Percentiles rank a stretch among this genome's conserved stretches.
These are phyloP conservation scores for Wallacemonas sp. DNA, from an alignment of 208 protist species.

Conservation along the genomic window DNA sequence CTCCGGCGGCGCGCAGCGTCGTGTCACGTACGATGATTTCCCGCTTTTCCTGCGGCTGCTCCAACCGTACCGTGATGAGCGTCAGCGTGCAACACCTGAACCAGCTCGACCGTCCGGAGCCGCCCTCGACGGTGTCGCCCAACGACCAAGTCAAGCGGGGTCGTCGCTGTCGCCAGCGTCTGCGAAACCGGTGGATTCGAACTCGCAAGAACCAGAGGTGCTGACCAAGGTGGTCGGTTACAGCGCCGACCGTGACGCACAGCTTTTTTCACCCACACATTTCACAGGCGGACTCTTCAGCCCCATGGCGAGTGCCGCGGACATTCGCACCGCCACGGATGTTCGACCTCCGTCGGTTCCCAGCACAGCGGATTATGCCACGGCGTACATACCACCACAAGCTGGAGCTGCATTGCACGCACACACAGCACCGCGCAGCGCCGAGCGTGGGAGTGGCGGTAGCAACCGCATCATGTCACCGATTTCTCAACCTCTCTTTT, in stretches of 20 bases:
- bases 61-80: constrained; percentile 41
- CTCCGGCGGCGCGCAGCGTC: constrained; percentile 44
- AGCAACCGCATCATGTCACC: constrained; percentile 21
- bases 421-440: too few species aligned
- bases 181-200: not conserved
- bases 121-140: not conserved
- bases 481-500: constrained; percentile 37
- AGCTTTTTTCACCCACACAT: constrained; percentile 52
- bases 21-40: constrained; percentile 54
- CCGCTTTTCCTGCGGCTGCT: constrained; percentile 48
- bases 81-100: constrained; percentile 1
- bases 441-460: constrained; percentile 3
- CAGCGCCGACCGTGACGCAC: constrained; percentile 33
- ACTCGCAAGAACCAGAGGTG: constrained; percentile 3
- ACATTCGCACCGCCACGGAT: constrained; percentile 19
- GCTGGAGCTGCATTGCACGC: not conserved
- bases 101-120: not conserved
- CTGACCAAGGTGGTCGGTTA: constrained; percentile 38
- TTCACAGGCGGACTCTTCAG: constrained; percentile 52
- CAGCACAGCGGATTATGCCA: not conserved
- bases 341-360: constrained; percentile 27
- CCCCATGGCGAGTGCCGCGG: constrained; percentile 35
- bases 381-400: constrained; percentile 1
- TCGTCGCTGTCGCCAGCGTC: not conserved
- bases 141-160: not conserved